These are phyloP conservation scores for Saccharomycopsis selenospora DNA, from an alignment of 805 yeast species.

Conservation along the genomic window DNA sequence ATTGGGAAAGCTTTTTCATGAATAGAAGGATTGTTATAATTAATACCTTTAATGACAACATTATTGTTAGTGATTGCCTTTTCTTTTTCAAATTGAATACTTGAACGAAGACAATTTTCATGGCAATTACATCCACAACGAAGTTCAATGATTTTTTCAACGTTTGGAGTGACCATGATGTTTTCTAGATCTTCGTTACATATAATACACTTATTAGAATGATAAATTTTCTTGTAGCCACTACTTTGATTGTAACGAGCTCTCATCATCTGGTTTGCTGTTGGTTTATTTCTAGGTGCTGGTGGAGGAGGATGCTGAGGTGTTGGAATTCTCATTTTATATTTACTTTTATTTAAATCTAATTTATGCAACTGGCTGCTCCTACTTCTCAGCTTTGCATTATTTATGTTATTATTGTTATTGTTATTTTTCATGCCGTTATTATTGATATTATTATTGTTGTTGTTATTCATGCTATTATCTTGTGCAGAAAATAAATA, in stretches of 20 bases:
- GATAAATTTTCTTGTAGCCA: not conserved
- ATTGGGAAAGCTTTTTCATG: conserved; percentile 17
- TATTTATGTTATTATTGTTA: not conserved
- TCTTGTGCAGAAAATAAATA: not conserved
- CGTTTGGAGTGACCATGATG: conserved; percentile 3
- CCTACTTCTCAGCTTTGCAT: not conserved
- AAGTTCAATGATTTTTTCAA: conserved; percentile 17
- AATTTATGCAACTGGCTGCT: not conserved
- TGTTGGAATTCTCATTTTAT: not conserved
- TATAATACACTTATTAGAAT: conserved; percentile 10
- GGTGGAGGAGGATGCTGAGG: conserved; percentile 1
- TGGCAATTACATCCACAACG: conserved; percentile 18
- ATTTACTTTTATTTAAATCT: conserved; percentile 1
- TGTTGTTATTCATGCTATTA: not conserved
- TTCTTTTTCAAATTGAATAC: conserved; percentile 18
- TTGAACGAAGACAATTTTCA: conserved; percentile 17
- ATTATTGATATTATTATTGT: too few relatives aligned
- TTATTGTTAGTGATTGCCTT: conserved; percentile 7
- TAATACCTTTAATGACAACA: not conserved
- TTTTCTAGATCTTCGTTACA: conserved; percentile 15
- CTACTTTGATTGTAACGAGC: not conserved
- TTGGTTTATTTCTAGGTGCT: conserved; percentile 1
- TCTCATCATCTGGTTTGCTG: not conserved
- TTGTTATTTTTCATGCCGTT: not conserved
- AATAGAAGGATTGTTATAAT: conserved; percentile 3